Percentiles rank a stretch among this genome's conserved stretches.
Conservation (phyloP, 768 basidiomycete genomes). For the Floccularia luteovirens region DNA sequence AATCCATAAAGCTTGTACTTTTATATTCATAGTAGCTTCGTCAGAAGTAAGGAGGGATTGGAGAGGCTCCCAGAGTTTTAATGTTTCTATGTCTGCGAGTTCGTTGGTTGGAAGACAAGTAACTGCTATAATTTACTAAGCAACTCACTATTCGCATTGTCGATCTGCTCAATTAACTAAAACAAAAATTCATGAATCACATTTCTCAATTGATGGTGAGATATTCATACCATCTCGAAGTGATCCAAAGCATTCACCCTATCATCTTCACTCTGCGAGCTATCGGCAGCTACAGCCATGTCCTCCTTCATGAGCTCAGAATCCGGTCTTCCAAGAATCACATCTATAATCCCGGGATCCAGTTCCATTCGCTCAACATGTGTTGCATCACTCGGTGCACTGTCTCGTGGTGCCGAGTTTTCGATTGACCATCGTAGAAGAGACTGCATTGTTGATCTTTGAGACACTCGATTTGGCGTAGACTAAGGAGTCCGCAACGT, state of each 20-base stretch:
- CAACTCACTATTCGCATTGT: slow-evolving; percentile 76
- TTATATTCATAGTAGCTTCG: slow-evolving; percentile 50
- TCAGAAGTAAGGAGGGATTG: slow-evolving; percentile 53
- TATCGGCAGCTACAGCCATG: slow-evolving; percentile 56
- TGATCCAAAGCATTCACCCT: slow-evolving; percentile 72
- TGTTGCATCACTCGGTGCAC: slow-evolving; percentile 19
- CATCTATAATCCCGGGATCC: slow-evolving; percentile 79
- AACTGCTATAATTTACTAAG: neutral
- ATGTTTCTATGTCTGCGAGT: slow-evolving; percentile 57
- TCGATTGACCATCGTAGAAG: slow-evolving; percentile 81
- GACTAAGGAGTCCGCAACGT: no score
- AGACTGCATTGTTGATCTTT: no score
- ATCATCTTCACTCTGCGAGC: slow-evolving; percentile 41
- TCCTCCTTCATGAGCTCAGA: slow-evolving; percentile 80
- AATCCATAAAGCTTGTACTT: slow-evolving; percentile 72
- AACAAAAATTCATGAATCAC: neutral
- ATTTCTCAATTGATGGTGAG: neutral
- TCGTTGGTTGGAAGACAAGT: neutral
- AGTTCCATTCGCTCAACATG: slow-evolving; percentile 40
- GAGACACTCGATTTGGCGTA: no score
- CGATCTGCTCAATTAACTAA: slow-evolving; percentile 81
- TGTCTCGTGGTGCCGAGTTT: slow-evolving; percentile 39
- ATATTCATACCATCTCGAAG: slow-evolving; percentile 68
- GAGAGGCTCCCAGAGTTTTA: slow-evolving; percentile 76
- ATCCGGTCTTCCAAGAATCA: slow-evolving; percentile 81